Base-by-base conservation (phyloP, 2,329 filamentous ascomycete genomes). In the Teratosphaeria gauchensis region DNA sequence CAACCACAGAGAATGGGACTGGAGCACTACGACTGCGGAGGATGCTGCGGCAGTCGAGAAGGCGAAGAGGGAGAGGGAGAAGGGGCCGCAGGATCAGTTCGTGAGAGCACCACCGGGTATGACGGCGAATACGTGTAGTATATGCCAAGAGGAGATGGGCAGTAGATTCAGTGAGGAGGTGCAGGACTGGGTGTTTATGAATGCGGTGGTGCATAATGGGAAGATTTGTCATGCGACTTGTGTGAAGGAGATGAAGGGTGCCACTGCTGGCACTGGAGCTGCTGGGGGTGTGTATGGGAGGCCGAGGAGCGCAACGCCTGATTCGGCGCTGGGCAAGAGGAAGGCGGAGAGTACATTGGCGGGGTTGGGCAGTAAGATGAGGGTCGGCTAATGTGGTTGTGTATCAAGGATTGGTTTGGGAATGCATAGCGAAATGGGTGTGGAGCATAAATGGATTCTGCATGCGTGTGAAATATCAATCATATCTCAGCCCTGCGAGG, bases 101-200 rank as follows among this genome's bases (percentile, higher is more conserved):
- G 88, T 99, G 12, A 84, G 86, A 2, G 92, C 94, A 1, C 94
- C 92, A 0, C 88, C 92, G 55, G 82, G 85, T 19, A 81, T 84
- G 30, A 80, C 88, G 30, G 83, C 87, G 59, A 92, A 90, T 69
- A 87, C 84, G 16, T 99, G 94, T 69, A 90, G 91, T 1, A 95
- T 99, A 66, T 97, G 94, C 72, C 92, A 96, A 72, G 94, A 99
- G 71, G 88, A 88, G 64, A 97, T 99, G 67, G 88, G 95, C 75
- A 90, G 89, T 64, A 88, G 88, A 64, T 97, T 91, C 88, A 85
- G 92, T 6, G 90, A 95, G 66, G 90, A 95, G 62, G 89, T 88
- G 19, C 91, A 97, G 73, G 92, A 99, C 69, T 97, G 92, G 82
- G 92, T 99, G 48, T 97, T 94, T 89, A 87, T 90, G 73, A 92